These are phyloP conservation scores for Quercus dentata DNA, from an alignment of 306 rosid species.

Conservation along the genomic window DNA sequence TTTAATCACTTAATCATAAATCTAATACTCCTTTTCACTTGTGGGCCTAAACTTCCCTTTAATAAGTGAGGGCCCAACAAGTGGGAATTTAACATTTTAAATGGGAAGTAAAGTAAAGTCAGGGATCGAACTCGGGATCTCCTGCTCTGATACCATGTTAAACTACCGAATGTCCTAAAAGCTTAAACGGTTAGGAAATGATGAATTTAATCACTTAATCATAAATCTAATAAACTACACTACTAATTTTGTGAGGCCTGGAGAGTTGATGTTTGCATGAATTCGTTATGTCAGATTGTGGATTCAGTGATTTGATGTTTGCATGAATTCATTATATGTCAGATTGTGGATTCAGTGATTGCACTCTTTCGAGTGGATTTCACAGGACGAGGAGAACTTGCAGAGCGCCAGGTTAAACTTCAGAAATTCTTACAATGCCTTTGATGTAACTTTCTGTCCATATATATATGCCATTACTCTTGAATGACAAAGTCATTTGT, in stretches of 20 bases:
- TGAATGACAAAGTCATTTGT: slow-evolving; percentile 21
- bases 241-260: neutral
- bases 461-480: neutral
- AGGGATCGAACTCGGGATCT: too few relatives aligned
- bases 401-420: slow-evolving; percentile 84
- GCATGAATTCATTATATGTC: slow-evolving; percentile 17
- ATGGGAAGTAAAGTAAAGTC: too few relatives aligned
- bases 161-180: too few relatives aligned
- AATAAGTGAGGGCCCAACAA: too few relatives aligned
- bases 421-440: neutral
- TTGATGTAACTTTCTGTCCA: neutral
- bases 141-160: too few relatives aligned
- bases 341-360: slow-evolving; percentile 90
- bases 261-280: slow-evolving; percentile 8
- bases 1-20: too few relatives aligned
- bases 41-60: too few relatives aligned
- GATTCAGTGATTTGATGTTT: slow-evolving; percentile 58
- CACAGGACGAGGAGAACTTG: slow-evolving; percentile 95
- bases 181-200: too few relatives aligned
- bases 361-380: slow-evolving; percentile 94
- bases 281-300: slow-evolving; percentile 31
- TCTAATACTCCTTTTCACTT: too few relatives aligned
- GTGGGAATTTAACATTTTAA: too few relatives aligned
- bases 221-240: too few relatives aligned
- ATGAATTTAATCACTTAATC: too few relatives aligned